Evolutionary conservation across 2,329 filamentous ascomycete species (phyloP).

Genomic region (Sarocladium kiliense): DNA sequence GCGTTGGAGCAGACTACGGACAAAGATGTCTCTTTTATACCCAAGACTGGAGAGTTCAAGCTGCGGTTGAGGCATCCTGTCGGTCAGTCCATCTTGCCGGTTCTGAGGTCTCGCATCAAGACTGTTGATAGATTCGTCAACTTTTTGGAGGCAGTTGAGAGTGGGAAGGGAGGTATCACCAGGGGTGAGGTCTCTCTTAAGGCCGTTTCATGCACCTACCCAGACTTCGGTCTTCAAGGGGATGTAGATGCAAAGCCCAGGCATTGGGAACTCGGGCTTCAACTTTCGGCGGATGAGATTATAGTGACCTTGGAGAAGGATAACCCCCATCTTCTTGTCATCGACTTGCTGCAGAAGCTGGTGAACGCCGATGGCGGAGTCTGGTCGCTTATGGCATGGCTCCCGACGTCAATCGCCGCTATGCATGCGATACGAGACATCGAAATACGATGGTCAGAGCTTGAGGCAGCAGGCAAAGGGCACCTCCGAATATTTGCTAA

Average conservation of each 20-base stretch:
- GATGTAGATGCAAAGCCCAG: neutral
- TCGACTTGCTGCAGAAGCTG: constrained; percentile 51
- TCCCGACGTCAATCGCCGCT: constrained; percentile 60
- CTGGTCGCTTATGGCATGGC: constrained; percentile 45
- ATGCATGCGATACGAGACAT: constrained; percentile 56
- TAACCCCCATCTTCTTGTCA: constrained; percentile 64
- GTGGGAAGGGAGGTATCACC: constrained; percentile 44
- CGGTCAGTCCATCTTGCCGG: constrained; percentile 52
- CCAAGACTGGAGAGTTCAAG: constrained; percentile 55
- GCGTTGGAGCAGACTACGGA: constrained; percentile 52
- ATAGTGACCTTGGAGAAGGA: constrained; percentile 52
- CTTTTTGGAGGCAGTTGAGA: constrained; percentile 61
- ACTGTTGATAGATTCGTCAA: constrained; percentile 66
- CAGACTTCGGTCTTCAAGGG: neutral
- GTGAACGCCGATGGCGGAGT: constrained; percentile 52
- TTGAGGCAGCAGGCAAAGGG: constrained; percentile 37
- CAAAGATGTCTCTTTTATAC: constrained; percentile 57
- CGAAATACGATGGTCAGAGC: constrained; percentile 46
- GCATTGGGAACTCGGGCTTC: constrained; percentile 51
- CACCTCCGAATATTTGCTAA: constrained; percentile 46
- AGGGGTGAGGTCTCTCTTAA: constrained; percentile 47
- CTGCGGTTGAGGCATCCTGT: constrained; percentile 55
- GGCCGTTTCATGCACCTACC: constrained; percentile 2
- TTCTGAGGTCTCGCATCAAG: constrained; percentile 55
- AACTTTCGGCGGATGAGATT: constrained; percentile 50